Evolutionary conservation across 2,329 filamentous ascomycete species (phyloP), one percentile per base, ranked within the genome.

Genomic region (Fusarium stilboides): DNA sequence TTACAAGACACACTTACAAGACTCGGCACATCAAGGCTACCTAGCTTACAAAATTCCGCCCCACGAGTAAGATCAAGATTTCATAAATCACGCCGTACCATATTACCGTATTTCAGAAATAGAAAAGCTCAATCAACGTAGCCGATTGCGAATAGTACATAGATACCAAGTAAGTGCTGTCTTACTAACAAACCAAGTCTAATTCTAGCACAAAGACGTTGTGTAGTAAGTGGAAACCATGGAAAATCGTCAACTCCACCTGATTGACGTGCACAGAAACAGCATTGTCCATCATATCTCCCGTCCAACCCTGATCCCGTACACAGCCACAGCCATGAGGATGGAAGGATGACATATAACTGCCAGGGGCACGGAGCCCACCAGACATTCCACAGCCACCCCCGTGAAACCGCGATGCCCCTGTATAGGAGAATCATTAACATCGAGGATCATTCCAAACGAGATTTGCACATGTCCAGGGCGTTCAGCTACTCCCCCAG

Each of bases 351-450:
- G 42, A 31, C 20, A 53, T 39, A 47, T 46, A 33, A 46, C 42
- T 15, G 24, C 19, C 13, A 24, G 14, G n/a, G 57, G 46, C 58
- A 55, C 50, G 42, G 20, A 40, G 33, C 26, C 19, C n/a, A 31
- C 19, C 46, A 28, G 45, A 51, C 28, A 28, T 22, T 26, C 61
- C 62, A 65, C 60, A 65, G 60, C 45, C 61, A 65, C 54, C 61
- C 61, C 53, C 46, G 39, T 53, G 33, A 40, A 46, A 59, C 26
- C 43, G 33, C 15, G 15, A 22, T 44, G 39, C 20, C 60, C 54
- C 42, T 60, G 54, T 55, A 37, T 40, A 49, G 15, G 37, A 65
- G 45, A 28, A 31, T 15, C 42, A 19, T 28, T 28, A 52, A 7
- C 47, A 26, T 43, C 31, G 19, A 54, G 55, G 47, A 57, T 54